Conservation (phyloP, 1,284 basidiomycete genomes). For the Ganoderma leucocontextum region DNA sequence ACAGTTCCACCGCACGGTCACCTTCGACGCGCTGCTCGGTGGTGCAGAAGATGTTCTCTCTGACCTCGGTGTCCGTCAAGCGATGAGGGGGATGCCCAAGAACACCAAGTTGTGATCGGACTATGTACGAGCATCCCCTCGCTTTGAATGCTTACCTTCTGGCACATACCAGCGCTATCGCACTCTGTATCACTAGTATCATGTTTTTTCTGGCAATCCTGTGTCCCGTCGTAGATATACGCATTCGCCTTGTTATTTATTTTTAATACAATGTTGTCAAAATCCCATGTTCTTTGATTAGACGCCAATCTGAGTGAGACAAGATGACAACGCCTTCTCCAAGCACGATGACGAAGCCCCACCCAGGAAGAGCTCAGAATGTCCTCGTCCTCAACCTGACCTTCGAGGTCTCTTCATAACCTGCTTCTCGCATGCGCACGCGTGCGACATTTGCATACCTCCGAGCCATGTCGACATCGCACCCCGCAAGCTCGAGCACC, state of each 20-base stretch:
- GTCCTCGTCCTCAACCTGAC: conserved; percentile 14
- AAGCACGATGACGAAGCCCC: conserved; percentile 19
- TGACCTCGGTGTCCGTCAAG: conserved; percentile 74
- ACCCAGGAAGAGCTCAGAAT: not conserved
- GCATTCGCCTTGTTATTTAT: not conserved
- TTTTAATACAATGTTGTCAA: not conserved
- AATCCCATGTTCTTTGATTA: not conserved
- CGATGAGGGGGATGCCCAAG: conserved; percentile 65
- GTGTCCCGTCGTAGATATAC: not conserved
- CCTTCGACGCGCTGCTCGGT: conserved; percentile 75
- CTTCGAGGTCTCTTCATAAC: conserved; percentile 4
- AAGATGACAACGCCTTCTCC: conserved; percentile 7
- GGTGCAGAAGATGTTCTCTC: conserved; percentile 78
- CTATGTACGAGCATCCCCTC: not conserved
- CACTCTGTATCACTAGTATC: conserved; percentile 5
- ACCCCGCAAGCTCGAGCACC: not conserved
- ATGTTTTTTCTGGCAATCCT: not conserved
- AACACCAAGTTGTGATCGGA: conserved; percentile 51
- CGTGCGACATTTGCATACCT: conserved; percentile 14
- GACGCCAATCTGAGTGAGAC: conserved; percentile 13
- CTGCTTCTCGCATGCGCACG: conserved; percentile 19
- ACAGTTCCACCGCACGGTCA: conserved; percentile 71
- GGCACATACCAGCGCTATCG: conserved; percentile 4
- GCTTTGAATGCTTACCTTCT: not conserved
- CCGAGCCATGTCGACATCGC: conserved; percentile 18